These are phyloP conservation scores for Xylariales sp. DNA, from an alignment of 2,329 filamentous ascomycete species.

Conservation along the genomic window DNA sequence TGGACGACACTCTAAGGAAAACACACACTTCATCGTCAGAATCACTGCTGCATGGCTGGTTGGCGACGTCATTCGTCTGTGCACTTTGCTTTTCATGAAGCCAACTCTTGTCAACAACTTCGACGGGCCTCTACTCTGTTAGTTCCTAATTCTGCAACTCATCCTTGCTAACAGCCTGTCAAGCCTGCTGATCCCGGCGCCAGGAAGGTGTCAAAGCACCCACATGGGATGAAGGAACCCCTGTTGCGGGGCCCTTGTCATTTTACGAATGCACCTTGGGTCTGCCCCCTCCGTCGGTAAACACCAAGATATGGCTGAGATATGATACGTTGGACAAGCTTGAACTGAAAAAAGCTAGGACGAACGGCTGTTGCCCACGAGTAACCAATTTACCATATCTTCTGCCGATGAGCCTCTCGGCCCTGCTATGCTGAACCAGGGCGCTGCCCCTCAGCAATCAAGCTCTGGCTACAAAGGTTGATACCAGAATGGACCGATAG, in stretches of 20 bases:
- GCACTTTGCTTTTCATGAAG: neutral
- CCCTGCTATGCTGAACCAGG: no score
- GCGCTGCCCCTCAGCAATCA: no score
- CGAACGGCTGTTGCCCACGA: neutral
- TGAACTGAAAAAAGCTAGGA: neutral
- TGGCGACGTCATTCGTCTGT: neutral
- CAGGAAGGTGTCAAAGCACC: slow-evolving; percentile 20
- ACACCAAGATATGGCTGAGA: no score
- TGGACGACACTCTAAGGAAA: no score
- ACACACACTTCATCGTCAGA: slow-evolving; percentile 1
- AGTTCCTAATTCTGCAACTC: slow-evolving; percentile 9
- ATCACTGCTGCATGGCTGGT: slow-evolving; percentile 4
- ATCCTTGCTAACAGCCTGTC: slow-evolving; percentile 23
- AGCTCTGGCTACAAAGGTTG: no score
- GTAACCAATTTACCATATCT: neutral
- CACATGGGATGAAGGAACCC: slow-evolving; percentile 18
- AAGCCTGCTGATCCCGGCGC: slow-evolving; percentile 20
- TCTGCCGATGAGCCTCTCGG: neutral
- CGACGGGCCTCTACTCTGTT: neutral
- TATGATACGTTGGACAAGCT: neutral
- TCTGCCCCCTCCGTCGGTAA: no score
- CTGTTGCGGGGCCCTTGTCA: neutral
- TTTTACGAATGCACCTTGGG: no score
- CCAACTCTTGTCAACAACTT: neutral
- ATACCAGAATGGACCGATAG: neutral